Conservation (phyloP, 2,329 filamentous ascomycete species). For the Reticulascus tulasneorum region DNA sequence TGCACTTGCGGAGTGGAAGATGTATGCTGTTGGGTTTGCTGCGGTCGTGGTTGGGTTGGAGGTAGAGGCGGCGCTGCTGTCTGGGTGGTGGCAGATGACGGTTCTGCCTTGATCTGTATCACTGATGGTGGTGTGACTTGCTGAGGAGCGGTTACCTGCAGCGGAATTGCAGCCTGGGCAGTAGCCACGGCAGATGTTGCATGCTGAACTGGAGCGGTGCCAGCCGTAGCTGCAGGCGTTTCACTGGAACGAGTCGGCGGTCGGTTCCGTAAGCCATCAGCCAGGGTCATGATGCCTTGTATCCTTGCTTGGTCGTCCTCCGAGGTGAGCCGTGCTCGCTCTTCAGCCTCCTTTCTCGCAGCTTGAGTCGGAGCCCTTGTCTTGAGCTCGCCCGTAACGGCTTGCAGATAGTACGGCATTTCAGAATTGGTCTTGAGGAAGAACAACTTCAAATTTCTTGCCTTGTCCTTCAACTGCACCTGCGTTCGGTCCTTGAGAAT, state of each 20-base stretch:
- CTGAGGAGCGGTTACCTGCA: too few species aligned
- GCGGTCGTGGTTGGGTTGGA: too few species aligned
- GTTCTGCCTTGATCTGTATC: too few species aligned
- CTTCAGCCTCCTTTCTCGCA: constrained; percentile 65
- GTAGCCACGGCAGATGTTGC: too few species aligned
- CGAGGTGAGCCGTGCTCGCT: constrained; percentile 54
- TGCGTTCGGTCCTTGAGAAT: constrained; percentile 86
- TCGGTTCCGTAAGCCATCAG: constrained; percentile 42
- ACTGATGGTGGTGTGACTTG: too few species aligned
- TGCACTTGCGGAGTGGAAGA: too few species aligned
- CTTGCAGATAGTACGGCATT: constrained; percentile 82
- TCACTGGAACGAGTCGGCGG: constrained; percentile 8
- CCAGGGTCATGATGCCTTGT: constrained; percentile 56
- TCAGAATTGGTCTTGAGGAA: constrained; percentile 90
- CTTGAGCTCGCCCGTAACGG: constrained; percentile 85
- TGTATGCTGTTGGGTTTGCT: too few species aligned
- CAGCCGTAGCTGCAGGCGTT: constrained; percentile 6
- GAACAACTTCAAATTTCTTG: constrained; percentile 83
- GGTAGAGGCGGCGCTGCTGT: too few species aligned
- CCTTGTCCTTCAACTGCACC: constrained; percentile 90
- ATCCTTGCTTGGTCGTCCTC: constrained; percentile 57
- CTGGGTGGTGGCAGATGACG: too few species aligned
- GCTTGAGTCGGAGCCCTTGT: constrained; percentile 74
- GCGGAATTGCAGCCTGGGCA: too few species aligned
- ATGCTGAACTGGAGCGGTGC: too few species aligned